Evolutionary conservation across 2,329 filamentous ascomycete species (phyloP).

Genomic region (Aspergillus sp.): DNA sequence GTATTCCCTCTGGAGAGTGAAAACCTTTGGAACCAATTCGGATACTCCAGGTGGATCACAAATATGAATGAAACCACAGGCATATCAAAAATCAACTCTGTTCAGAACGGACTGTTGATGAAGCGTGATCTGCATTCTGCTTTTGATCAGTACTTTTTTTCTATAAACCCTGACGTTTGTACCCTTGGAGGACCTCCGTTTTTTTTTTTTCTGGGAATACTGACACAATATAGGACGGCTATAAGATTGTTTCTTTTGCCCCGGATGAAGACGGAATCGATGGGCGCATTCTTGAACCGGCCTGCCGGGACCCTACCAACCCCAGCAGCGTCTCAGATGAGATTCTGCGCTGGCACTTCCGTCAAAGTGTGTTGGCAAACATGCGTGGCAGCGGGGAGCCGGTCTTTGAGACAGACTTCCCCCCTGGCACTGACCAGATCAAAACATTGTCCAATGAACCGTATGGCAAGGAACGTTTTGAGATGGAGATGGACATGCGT

Average conservation of each 20-base stretch:
- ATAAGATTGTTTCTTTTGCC: neutral
- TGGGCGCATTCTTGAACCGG: neutral
- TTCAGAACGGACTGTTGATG: neutral
- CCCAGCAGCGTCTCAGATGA: neutral
- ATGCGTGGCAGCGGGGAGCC: neutral
- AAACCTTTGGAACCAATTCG: neutral
- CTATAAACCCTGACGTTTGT: neutral
- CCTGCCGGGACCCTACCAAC: neutral
- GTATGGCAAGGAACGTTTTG: neutral
- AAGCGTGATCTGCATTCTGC: neutral
- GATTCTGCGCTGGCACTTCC: neutral
- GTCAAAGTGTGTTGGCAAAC: neutral
- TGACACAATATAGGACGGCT: neutral
- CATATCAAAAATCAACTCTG: neutral
- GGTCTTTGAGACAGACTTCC: neutral
- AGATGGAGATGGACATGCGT: too few species aligned
- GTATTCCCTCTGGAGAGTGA: neutral
- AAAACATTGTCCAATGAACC: neutral
- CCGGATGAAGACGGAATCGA: neutral
- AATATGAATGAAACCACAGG: neutral
- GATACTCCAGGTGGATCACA: neutral
- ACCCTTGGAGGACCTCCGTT: neutral
- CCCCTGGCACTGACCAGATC: too few species aligned
- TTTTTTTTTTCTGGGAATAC: neutral
- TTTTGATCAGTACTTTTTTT: neutral